Percentiles rank a stretch among this genome's conserved stretches.
Evolutionary conservation across 2,329 filamentous ascomycete genomes (phyloP).

Genomic region (Fusarium avenaceum): DNA sequence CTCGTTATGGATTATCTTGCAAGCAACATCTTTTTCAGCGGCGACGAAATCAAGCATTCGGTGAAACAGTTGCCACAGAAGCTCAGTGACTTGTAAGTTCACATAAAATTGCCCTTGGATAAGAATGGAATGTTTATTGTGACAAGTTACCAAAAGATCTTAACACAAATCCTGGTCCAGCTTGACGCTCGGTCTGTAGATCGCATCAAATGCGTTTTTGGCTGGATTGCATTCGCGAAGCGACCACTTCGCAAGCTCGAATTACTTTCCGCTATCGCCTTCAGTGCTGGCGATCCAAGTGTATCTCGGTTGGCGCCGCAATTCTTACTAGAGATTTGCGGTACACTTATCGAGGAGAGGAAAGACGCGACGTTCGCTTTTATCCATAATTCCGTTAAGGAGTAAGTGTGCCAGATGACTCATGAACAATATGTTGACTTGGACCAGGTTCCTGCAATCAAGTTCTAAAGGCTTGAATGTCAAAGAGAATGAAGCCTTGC

Average conservation of each 20-base stretch:
- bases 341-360: conserved; percentile 16
- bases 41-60: conserved; percentile 19
- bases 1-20: conserved; percentile 39
- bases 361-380: conserved; percentile 21
- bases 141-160: conserved; percentile 22
- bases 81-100: conserved; percentile 28
- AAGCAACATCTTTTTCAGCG: conserved; percentile 24
- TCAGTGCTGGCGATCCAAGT: neutral
- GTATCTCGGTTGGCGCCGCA: conserved; percentile 3
- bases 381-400: conserved; percentile 35
- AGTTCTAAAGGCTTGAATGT: conserved; percentile 1
- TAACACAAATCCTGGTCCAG: conserved; percentile 18
- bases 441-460: conserved; percentile 19
- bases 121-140: neutral
- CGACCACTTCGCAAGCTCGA: conserved; percentile 20
- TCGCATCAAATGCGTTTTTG: conserved; percentile 18
- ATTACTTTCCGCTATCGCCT: conserved; percentile 24
- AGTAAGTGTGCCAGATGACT: conserved; percentile 1
- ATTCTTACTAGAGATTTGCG: conserved; percentile 12
- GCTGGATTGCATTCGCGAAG: conserved; percentile 32
- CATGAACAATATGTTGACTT: fast-evolving
- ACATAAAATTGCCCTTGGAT: fast-evolving
- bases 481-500: neutral
- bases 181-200: conserved; percentile 17
- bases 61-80: conserved; percentile 7